phyloP scores from a whole-genome alignment of 352 stramenopile genomes.

The Thalassiosira sp. region DNA sequence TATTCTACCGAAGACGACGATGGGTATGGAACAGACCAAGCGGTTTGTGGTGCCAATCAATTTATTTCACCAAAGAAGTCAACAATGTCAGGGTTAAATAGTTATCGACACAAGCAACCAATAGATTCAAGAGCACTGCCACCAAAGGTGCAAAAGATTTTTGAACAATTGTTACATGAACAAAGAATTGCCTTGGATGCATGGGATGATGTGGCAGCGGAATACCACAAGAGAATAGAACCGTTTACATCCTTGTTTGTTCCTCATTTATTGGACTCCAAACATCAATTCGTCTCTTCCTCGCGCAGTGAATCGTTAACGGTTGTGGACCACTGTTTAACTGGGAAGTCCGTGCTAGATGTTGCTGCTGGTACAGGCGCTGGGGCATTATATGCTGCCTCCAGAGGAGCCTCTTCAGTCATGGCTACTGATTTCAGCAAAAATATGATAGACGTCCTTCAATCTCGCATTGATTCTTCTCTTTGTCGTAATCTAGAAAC shows the following conservation, averaged over 20 bases:
- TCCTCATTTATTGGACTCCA: slow-evolving; percentile 13
- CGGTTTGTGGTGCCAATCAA: background rate
- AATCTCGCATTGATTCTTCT: background rate
- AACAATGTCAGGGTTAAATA: background rate
- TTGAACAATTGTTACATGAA: background rate
- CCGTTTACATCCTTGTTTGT: slow-evolving; percentile 23
- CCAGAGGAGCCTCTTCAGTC: slow-evolving; percentile 5
- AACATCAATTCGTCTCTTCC: background rate
- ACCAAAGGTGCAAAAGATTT: background rate
- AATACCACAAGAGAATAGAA: slow-evolving; percentile 18
- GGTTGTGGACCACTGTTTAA: background rate
- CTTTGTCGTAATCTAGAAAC: slow-evolving; percentile 2
- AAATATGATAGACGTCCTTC: slow-evolving; percentile 8
- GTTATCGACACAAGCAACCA: background rate
- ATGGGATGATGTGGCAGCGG: slow-evolving; percentile 19
- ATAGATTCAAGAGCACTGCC: background rate
- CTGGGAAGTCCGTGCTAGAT: slow-evolving; percentile 18
- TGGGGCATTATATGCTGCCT: slow-evolving; percentile 11
- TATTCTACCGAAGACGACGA: background rate
- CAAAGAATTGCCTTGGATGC: slow-evolving; percentile 10
- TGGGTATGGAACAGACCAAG: background rate
- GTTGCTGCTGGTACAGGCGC: slow-evolving; percentile 19
- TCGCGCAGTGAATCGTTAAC: background rate
- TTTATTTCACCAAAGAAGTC: background rate
- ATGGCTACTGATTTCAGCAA: slow-evolving; percentile 22